Conservation (phyloP, 371 early-diverging fungal genomes). For the Homolaphlyctis polyrhiza region DNA sequence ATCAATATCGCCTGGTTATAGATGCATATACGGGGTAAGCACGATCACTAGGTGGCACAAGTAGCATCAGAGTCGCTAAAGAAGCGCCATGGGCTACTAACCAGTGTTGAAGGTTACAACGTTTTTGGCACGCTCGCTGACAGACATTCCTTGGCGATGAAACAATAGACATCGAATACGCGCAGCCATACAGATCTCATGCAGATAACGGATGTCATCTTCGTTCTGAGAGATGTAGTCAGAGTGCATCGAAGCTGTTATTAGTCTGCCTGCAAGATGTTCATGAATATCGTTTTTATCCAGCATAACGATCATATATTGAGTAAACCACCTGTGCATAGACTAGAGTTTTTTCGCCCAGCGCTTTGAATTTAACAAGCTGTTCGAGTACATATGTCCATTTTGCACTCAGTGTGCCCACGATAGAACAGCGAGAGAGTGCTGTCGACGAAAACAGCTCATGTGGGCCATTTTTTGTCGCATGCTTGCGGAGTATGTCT, state of each 20-base stretch:
- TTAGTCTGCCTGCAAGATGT: too few species aligned
- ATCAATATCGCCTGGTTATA: slow-evolving; percentile 47
- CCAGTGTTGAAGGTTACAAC: slow-evolving; percentile 73
- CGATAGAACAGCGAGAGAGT: slow-evolving; percentile 1
- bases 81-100: too few species aligned
- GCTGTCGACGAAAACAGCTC: slow-evolving; percentile 8
- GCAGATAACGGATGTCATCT: slow-evolving; percentile 14
- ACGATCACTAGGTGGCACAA: too few species aligned
- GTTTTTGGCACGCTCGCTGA: slow-evolving; percentile 50
- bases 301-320: too few species aligned
- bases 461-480: neutral
- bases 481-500: neutral
- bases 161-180: slow-evolving; percentile 52
- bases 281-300: too few species aligned
- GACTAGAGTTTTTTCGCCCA: neutral
- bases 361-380: neutral
- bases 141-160: slow-evolving; percentile 44
- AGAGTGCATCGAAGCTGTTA: too few species aligned
- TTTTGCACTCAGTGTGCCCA: neutral
- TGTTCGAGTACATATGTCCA: neutral
- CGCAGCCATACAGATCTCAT: slow-evolving; percentile 32
- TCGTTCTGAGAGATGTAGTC: too few species aligned
- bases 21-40: too few species aligned
- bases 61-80: too few species aligned
- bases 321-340: too few species aligned